phyloP scores from a whole-genome alignment of 495 filamentous ascomycete species.

The Aspergillus nanangensis region DNA sequence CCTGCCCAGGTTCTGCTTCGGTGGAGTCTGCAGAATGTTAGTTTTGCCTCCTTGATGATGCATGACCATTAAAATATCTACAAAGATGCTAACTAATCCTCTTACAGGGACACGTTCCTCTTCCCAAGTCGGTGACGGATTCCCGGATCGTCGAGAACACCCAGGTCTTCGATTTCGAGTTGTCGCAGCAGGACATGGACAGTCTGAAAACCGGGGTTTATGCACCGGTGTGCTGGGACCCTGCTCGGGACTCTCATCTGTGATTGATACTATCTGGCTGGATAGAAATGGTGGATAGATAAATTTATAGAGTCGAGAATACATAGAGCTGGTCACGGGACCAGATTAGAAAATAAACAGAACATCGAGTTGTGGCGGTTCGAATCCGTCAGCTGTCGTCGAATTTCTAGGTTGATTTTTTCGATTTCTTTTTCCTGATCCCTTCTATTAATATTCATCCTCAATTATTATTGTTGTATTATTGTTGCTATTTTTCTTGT shows the following conservation, averaged over 20 bases:
- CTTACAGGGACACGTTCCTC: conserved; percentile 60
- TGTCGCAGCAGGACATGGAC: conserved; percentile 57
- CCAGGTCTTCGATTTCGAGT: conserved; percentile 74
- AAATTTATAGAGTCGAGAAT: no score
- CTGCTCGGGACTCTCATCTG: conserved; percentile 42
- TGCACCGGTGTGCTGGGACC: conserved; percentile 71
- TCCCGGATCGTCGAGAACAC: conserved; percentile 67
- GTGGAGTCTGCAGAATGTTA: conserved; percentile 81
- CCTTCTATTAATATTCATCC: no score
- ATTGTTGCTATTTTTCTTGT: no score
- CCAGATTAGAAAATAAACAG: no score
- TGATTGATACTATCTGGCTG: no score
- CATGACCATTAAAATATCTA: neutral
- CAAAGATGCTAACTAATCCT: conserved; percentile 46
- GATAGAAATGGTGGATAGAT: no score
- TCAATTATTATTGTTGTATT: no score
- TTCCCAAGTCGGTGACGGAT: conserved; percentile 61
- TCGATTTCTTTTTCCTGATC: no score
- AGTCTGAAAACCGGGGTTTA: conserved; percentile 50
- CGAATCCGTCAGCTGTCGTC: no score
- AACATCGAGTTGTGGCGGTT: no score
- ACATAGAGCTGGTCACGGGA: no score
- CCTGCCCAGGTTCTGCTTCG: conserved; percentile 75
- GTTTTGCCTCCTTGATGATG: neutral
- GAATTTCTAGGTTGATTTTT: no score